Evolutionary conservation across 192 early-diverging fungal genomes (phyloP).

Genomic region (Coemansia guatemalensis): DNA sequence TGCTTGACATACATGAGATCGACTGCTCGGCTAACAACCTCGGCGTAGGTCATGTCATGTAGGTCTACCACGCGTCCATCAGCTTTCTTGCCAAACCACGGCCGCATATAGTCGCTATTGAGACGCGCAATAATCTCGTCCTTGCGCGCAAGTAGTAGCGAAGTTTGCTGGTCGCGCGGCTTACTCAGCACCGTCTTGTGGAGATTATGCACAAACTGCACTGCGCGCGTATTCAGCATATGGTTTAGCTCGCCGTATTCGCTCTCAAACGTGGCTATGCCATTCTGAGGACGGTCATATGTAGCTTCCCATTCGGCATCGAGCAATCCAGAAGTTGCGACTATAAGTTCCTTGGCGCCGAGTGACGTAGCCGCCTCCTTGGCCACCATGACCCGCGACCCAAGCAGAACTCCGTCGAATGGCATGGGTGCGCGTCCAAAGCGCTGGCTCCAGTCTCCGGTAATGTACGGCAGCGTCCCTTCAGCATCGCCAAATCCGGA

Average conservation of each 20-base stretch:
- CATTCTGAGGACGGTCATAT: conserved; percentile 63
- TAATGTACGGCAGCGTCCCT: conserved; percentile 85
- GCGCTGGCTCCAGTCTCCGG: conserved; percentile 81
- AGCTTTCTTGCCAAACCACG: conserved; percentile 92
- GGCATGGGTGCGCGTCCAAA: conserved; percentile 89
- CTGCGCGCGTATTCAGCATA: conserved; percentile 84
- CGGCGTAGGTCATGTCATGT: conserved; percentile 91
- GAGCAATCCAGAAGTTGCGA: conserved; percentile 71
- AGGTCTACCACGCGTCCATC: conserved; percentile 75
- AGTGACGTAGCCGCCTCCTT: conserved; percentile 76
- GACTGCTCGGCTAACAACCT: conserved; percentile 79
- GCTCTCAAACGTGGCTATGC: conserved; percentile 82
- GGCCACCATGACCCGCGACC: conserved; percentile 88
- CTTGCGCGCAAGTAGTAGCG: conserved; percentile 64
- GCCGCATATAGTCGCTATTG: conserved; percentile 78
- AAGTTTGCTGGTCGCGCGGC: conserved; percentile 76
- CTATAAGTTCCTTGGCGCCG: conserved; percentile 83
- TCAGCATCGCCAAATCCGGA: conserved; percentile 85
- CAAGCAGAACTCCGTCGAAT: too few species aligned
- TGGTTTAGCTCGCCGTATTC: conserved; percentile 93
- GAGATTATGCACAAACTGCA: conserved; percentile 76
- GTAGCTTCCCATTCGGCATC: conserved; percentile 72
- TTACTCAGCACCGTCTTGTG: conserved; percentile 77
- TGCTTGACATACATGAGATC: conserved; percentile 80
- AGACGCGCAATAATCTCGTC: conserved; percentile 83